Evolutionary conservation across 768 basidiomycete genomes (phyloP).

Genomic region (Tricholomella constricta): DNA sequence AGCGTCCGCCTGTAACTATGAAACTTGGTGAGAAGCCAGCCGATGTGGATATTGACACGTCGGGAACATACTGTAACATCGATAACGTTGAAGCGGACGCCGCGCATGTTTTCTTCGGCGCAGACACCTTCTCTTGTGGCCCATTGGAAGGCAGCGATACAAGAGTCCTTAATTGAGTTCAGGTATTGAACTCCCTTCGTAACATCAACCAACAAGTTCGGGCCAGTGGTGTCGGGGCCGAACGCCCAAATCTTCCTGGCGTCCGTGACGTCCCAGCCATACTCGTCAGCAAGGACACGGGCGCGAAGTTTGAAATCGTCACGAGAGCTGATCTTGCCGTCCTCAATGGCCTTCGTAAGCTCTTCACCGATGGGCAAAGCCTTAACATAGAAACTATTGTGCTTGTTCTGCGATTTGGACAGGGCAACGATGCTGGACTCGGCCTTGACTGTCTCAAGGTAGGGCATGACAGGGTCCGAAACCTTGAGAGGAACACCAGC

Average conservation of each 20-base stretch:
- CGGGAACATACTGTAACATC: conserved; percentile 81
- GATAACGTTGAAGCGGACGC: conserved; percentile 91
- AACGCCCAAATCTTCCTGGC: conserved; percentile 99
- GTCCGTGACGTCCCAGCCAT: conserved; percentile 98
- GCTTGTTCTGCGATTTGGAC: conserved; percentile 99
- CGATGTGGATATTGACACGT: neutral
- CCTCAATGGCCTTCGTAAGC: conserved; percentile 88
- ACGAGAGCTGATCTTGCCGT: conserved; percentile 79
- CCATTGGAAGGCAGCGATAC: conserved; percentile 99
- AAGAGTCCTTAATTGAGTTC: conserved; percentile 99
- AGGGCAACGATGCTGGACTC: conserved; percentile 95
- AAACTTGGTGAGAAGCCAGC: neutral
- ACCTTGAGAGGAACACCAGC: conserved; percentile 98
- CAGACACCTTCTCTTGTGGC: conserved; percentile 97
- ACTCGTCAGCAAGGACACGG: conserved; percentile 92
- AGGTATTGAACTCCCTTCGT: conserved; percentile 99
- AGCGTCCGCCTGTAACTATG: conserved; percentile 92
- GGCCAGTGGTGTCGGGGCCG: conserved; percentile 96
- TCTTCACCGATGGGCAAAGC: conserved; percentile 93
- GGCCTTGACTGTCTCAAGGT: conserved; percentile 95
- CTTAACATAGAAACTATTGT: conserved; percentile 96
- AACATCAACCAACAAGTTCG: conserved; percentile 95
- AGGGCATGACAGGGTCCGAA: conserved; percentile 95
- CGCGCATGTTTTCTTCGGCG: conserved; percentile 98
- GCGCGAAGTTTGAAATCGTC: conserved; percentile 98